A percentile compares a stretch with the other conserved stretches of the same genome.
phyloP scores from a whole-genome alignment of 108 stramenopile species.

The Fragilariopsis cylindrus region DNA sequence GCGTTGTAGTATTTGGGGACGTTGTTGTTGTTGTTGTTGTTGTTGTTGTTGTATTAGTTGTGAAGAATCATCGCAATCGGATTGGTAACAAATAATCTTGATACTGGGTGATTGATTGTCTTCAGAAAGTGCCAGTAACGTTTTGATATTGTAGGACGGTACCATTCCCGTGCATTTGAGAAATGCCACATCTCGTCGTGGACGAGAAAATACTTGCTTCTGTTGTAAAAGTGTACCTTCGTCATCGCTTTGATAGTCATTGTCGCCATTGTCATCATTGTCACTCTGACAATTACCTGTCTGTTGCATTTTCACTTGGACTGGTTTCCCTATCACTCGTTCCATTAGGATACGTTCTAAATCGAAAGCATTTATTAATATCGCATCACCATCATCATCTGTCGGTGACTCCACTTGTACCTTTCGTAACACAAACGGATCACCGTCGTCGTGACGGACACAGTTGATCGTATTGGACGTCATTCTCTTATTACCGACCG shows the following conservation, averaged over 20 bases:
- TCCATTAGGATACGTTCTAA: not conserved
- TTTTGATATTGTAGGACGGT: not conserved
- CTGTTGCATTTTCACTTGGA: not conserved
- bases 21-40: not conserved
- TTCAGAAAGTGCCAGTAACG: constrained; percentile 28
- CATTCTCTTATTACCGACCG: not conserved
- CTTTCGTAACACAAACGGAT: constrained; percentile 12
- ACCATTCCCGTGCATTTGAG: not conserved
- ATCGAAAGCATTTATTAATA: not conserved
- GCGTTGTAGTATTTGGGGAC: not conserved
- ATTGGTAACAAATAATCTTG: not conserved
- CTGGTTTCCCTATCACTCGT: too few species aligned
- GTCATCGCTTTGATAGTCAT: not conserved
- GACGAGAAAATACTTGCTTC: not conserved
- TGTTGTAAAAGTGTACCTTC: not conserved
- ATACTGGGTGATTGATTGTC: constrained; percentile 5
- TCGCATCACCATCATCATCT: not conserved
- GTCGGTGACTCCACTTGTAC: not conserved
- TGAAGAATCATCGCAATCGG: not conserved
- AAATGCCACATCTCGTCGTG: not conserved
- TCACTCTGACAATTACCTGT: not conserved
- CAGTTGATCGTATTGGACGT: not conserved
- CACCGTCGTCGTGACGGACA: constrained; percentile 7
- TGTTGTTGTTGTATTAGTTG: not conserved
- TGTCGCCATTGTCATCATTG: too few species aligned